A percentile compares a stretch with the other conserved stretches of the same genome.
These are phyloP conservation scores for Amaranthus tricolor DNA, from an alignment of 179 eudicot species.

Conservation along the genomic window DNA sequence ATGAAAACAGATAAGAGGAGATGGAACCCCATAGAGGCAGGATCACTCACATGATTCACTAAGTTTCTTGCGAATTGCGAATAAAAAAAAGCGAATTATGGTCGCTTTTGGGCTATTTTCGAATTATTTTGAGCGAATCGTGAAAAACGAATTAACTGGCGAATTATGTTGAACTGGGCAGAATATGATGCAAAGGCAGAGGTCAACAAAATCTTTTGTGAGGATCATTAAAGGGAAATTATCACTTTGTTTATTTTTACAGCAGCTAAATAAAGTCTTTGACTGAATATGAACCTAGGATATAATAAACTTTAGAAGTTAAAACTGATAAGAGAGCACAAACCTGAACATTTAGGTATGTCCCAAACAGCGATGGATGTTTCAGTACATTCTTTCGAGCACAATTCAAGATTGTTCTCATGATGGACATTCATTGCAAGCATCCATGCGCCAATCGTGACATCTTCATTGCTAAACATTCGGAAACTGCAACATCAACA, in stretches of 20 bases:
- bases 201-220: background rate
- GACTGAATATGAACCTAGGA: background rate
- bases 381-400: constrained; percentile 65
- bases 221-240: background rate
- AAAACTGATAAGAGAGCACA: constrained; percentile 19
- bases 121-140: too few relatives aligned
- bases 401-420: constrained; percentile 62
- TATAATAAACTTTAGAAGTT: background rate
- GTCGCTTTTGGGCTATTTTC: too few relatives aligned
- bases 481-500: constrained; percentile 58
- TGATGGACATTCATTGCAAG: constrained; percentile 99
- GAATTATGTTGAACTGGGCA: background rate
- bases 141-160: too few relatives aligned
- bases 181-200: background rate
- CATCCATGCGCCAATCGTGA: constrained; percentile 97
- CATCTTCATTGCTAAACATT: constrained; percentile 98
- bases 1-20: too few relatives aligned
- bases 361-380: constrained; percentile 93
- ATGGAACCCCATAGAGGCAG: too few relatives aligned
- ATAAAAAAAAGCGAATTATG: too few relatives aligned
- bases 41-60: too few relatives aligned
- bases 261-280: too few relatives aligned
- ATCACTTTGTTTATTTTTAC: background rate
- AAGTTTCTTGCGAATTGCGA: too few relatives aligned
- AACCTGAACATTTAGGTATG: constrained; percentile 94